phyloP scores from a whole-genome alignment of 169 alveolate species.

The Cryptosporidium sp. region DNA sequence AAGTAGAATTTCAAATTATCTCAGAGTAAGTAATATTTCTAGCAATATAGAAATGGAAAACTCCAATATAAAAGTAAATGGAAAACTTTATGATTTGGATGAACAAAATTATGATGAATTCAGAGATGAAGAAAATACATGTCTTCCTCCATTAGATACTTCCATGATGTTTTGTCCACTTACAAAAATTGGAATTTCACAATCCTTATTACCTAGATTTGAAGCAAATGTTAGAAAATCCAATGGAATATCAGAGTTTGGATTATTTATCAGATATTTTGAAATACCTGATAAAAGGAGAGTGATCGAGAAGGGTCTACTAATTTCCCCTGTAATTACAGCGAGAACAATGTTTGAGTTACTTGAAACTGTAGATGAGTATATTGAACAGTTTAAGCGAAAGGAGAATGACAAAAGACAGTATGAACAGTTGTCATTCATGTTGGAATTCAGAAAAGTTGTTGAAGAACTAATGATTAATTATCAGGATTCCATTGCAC shows the following conservation, averaged over 20 bases:
- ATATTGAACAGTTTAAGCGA: slow-evolving; percentile 51
- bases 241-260: slow-evolving; percentile 47
- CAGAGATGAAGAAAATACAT: slow-evolving; percentile 32
- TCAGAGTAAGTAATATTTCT: neutral
- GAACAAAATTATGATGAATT: slow-evolving; percentile 30
- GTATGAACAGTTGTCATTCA: slow-evolving; percentile 19
- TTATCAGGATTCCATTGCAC: slow-evolving; percentile 14
- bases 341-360: slow-evolving; percentile 38
- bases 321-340: neutral
- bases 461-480: slow-evolving; percentile 15
- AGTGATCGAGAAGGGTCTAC: slow-evolving; percentile 30
- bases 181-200: slow-evolving; percentile 44
- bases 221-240: slow-evolving; percentile 46
- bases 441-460: slow-evolving; percentile 34
- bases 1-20: slow-evolving; percentile 13
- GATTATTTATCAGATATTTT: slow-evolving; percentile 37
- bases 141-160: slow-evolving; percentile 40
- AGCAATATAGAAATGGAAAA: neutral
- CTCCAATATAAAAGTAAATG: neutral
- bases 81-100: neutral
- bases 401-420: slow-evolving; percentile 28
- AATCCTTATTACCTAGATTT: slow-evolving; percentile 37
- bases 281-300: slow-evolving; percentile 65
- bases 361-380: slow-evolving; percentile 34
- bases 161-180: slow-evolving; percentile 62